phyloP scores from a whole-genome alignment of 345 rosid species.

The Eucalyptus pauciflora region DNA sequence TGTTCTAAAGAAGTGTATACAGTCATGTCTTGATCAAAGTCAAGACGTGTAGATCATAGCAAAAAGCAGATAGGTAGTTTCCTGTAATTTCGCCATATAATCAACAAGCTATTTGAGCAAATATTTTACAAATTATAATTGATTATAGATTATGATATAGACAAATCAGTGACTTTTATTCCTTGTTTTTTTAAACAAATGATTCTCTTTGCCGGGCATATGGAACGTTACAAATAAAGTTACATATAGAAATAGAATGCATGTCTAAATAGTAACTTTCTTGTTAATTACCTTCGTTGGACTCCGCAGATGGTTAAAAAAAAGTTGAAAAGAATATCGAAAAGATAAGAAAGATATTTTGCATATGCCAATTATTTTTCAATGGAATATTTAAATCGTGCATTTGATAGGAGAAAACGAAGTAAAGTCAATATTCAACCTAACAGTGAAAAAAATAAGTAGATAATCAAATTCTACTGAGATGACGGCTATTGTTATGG shows the following conservation, averaged over 20 bases:
- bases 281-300: neutral
- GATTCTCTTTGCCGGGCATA: accelerated
- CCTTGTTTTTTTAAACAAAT: neutral
- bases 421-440: neutral
- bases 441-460: neutral
- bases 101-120: neutral
- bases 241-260: neutral
- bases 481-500: neutral
- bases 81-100: neutral
- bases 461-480: neutral
- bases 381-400: neutral
- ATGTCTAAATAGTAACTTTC: neutral
- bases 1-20: neutral
- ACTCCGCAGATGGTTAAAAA: neutral
- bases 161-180: neutral
- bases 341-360: neutral
- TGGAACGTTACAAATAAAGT: neutral
- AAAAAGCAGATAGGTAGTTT: neutral
- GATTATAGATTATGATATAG: neutral
- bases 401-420: neutral
- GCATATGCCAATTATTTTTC: neutral
- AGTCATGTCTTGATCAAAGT: neutral
- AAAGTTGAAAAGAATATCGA: neutral
- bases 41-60: neutral
- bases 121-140: neutral